Percentiles rank a stretch among this genome's conserved stretches.
phyloP scores from a whole-genome alignment of 1,284 basidiomycete genomes.

The Rhizopogon parksii region DNA sequence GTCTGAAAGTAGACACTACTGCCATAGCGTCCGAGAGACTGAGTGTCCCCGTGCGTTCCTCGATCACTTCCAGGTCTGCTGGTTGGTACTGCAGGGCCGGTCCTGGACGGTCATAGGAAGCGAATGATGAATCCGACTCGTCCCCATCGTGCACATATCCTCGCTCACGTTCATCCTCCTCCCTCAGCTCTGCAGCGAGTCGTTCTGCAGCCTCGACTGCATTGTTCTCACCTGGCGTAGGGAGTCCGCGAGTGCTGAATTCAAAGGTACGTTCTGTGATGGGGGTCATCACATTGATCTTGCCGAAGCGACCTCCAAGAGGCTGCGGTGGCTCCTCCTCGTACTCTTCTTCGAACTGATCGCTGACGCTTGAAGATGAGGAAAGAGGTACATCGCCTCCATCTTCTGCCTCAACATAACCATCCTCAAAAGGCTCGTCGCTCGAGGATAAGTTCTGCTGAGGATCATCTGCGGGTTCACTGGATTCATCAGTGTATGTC shows the following conservation, averaged over 20 bases:
- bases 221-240: constrained; percentile 35
- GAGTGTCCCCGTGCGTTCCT: constrained; percentile 54
- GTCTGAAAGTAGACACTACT: constrained; percentile 54
- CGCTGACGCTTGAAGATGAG: constrained; percentile 28
- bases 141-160: constrained; percentile 26
- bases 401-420: constrained; percentile 25
- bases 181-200: constrained; percentile 47
- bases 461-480: constrained; percentile 18
- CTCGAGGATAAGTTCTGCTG: constrained; percentile 28
- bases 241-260: constrained; percentile 51
- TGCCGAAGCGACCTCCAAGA: constrained; percentile 67
- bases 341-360: constrained; percentile 28
- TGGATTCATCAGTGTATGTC: constrained; percentile 27
- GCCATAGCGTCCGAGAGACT: constrained; percentile 60
- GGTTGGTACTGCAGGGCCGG: background rate
- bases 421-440: constrained; percentile 19
- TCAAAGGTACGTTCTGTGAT: constrained; percentile 91
- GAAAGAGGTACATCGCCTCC: constrained; percentile 16
- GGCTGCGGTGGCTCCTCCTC: constrained; percentile 37
- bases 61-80: constrained; percentile 20
- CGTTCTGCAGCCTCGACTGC: constrained; percentile 48
- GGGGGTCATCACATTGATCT: constrained; percentile 87
- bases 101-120: constrained; percentile 11
- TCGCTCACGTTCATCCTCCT: constrained; percentile 22
- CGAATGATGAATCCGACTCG: constrained; percentile 27